Conservation (phyloP, 2,329 filamentous ascomycete species). For the Aspergillus awamori region DNA sequence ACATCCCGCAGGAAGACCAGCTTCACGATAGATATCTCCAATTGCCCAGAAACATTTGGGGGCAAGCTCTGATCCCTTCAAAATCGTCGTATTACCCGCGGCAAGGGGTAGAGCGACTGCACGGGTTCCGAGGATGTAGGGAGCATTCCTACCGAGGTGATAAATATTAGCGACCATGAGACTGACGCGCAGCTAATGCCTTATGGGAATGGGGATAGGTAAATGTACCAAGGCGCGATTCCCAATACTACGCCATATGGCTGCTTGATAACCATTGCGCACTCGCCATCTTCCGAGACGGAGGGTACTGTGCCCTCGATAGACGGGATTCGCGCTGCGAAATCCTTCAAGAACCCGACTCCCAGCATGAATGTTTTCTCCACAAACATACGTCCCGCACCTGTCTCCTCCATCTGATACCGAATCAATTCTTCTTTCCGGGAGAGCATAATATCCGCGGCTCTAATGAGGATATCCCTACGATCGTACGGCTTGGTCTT, state of each 20-base stretch:
- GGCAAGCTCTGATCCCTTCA: conserved; percentile 71
- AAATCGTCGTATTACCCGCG: conserved; percentile 73
- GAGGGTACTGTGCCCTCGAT: conserved; percentile 55
- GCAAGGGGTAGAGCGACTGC: conserved; percentile 64
- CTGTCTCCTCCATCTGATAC: conserved; percentile 64
- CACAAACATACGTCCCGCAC: conserved; percentile 45
- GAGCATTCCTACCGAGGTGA: conserved; percentile 53
- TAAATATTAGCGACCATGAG: background rate
- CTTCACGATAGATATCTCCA: conserved; percentile 67
- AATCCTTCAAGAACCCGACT: conserved; percentile 50
- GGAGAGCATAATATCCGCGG: conserved; percentile 49
- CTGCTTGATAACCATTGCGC: conserved; percentile 70
- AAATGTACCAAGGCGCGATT: conserved; percentile 75
- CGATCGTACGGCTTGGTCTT: conserved; percentile 62
- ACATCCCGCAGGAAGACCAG: conserved; percentile 74
- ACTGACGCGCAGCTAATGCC: background rate
- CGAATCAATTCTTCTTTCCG: conserved; percentile 62
- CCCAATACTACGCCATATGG: conserved; percentile 78
- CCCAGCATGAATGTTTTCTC: conserved; percentile 40
- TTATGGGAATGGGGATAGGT: background rate
- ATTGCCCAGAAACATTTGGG: conserved; percentile 68
- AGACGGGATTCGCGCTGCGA: conserved; percentile 53
- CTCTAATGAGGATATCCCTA: conserved; percentile 64
- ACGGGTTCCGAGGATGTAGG: conserved; percentile 53
- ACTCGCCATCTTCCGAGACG: conserved; percentile 53